Evolutionary conservation across 371 early-diverging fungal species (phyloP).

Genomic region (Choanephora cucurbitarum): DNA sequence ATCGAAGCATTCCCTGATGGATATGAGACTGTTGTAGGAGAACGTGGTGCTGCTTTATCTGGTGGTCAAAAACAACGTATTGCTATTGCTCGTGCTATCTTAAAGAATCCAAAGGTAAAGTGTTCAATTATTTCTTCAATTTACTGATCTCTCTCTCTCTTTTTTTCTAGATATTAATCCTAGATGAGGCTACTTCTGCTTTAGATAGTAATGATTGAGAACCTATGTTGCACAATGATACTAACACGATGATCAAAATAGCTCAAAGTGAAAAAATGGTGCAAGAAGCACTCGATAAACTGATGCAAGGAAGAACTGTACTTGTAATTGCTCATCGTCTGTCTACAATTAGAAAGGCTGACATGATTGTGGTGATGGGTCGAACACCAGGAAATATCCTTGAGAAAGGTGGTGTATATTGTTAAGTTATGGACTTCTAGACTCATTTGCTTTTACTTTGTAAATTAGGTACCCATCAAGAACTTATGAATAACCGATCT

Average conservation of each 20-base stretch:
- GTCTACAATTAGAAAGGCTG: constrained; percentile 71
- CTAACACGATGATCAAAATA: too few relatives aligned
- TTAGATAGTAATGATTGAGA: constrained; percentile 39
- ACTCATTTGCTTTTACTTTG: neutral
- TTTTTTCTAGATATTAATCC: constrained; percentile 53
- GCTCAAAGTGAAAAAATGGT: constrained; percentile 72
- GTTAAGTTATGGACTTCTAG: too few relatives aligned
- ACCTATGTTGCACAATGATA: too few relatives aligned
- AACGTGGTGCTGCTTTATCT: constrained; percentile 64
- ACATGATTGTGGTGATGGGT: constrained; percentile 70
- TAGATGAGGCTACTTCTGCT: constrained; percentile 83
- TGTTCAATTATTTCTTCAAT: neutral
- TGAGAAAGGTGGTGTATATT: constrained; percentile 51
- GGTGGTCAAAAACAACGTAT: constrained; percentile 91
- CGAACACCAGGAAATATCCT: constrained; percentile 60
- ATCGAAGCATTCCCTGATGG: constrained; percentile 68
- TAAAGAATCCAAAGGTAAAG: constrained; percentile 66
- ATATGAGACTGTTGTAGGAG: constrained; percentile 70
- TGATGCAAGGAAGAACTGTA: constrained; percentile 72
- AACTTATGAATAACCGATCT: constrained; percentile 52
- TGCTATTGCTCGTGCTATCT: constrained; percentile 73
- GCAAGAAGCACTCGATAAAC: constrained; percentile 66
- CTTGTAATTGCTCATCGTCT: constrained; percentile 81
- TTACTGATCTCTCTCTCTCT: neutral
- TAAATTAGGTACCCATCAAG: constrained; percentile 52